Percentiles rank a stretch among this genome's conserved stretches.
These are phyloP conservation scores for Lathyrus oleraceus DNA, from an alignment of 306 rosid genomes.

Conservation along the genomic window DNA sequence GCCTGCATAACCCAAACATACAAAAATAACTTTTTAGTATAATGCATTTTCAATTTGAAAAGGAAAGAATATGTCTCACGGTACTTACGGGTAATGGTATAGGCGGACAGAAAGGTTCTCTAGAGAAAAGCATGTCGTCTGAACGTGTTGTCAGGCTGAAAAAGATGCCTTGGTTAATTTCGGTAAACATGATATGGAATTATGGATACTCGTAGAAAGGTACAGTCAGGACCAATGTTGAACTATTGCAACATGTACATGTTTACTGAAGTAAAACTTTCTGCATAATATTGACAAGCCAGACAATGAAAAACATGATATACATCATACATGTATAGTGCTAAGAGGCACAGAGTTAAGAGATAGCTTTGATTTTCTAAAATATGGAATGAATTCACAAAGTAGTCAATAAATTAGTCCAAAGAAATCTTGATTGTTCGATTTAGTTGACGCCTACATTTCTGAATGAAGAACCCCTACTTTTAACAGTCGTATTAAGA, in stretches of 20 bases:
- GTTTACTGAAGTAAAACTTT: constrained; percentile 10
- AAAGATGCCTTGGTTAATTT: constrained; percentile 23
- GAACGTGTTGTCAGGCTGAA: constrained; percentile 40
- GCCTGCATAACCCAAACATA: constrained; percentile 54
- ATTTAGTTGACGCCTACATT: constrained; percentile 7
- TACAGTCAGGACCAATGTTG: constrained; percentile 19
- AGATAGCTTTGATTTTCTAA: constrained; percentile 6
- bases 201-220: background rate
- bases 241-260: constrained; percentile 10
- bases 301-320: constrained; percentile 10
- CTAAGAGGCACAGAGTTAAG: constrained; percentile 3
- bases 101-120: constrained; percentile 36
- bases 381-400: constrained; percentile 6
- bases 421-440: background rate
- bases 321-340: background rate
- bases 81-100: constrained; percentile 46
- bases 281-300: background rate
- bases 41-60: constrained; percentile 23
- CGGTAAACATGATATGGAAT: constrained; percentile 10
- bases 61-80: background rate
- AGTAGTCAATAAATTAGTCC: background rate
- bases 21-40: background rate
- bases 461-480: background rate
- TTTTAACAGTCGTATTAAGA: background rate
- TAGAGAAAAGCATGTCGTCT: constrained; percentile 35